Percentiles rank a stretch among this genome's conserved stretches.
Evolutionary conservation across 2,329 filamentous ascomycete genomes (phyloP).

Genomic region (Colletotrichum tanaceti): DNA sequence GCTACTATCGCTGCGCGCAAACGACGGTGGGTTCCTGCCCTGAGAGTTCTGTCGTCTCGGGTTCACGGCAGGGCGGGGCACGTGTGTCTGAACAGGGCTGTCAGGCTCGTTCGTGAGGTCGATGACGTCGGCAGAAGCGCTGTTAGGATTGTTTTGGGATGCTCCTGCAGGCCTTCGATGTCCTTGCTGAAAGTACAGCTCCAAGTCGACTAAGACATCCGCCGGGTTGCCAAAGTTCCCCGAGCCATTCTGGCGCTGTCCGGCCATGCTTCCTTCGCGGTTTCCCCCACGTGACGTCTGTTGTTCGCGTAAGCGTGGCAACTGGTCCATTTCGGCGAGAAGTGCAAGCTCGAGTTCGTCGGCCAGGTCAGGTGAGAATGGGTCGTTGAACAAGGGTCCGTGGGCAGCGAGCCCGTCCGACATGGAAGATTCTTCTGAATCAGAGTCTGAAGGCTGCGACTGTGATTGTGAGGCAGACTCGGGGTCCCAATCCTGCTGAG

Average conservation of each 20-base stretch:
- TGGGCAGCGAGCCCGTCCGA: constrained; percentile 1
- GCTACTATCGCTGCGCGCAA: constrained; percentile 59
- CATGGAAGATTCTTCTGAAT: constrained; percentile 20
- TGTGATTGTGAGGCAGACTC: constrained; percentile 25
- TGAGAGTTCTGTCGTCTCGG: constrained; percentile 57
- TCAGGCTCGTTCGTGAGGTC: constrained; percentile 64
- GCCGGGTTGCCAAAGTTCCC: not conserved
- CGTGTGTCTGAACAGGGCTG: constrained; percentile 51
- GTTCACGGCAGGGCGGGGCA: constrained; percentile 46
- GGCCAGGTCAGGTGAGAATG: constrained; percentile 33
- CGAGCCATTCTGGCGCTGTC: not conserved
- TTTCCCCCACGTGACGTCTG: not conserved
- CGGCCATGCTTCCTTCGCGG: constrained; percentile 7
- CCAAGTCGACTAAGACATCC: constrained; percentile 47
- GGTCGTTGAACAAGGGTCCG: constrained; percentile 20
- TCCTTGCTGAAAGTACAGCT: constrained; percentile 38
- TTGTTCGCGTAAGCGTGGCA: constrained; percentile 9
- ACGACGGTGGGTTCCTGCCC: constrained; percentile 54
- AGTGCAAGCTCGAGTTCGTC: constrained; percentile 36
- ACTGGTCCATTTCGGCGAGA: constrained; percentile 36
- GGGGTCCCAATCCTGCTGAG: constrained; percentile 22
- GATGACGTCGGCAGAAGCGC: constrained; percentile 52
- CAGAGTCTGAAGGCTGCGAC: constrained; percentile 1
- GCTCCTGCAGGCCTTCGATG: constrained; percentile 25
- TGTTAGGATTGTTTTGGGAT: constrained; percentile 23